Conservation (phyloP, 768 basidiomycete genomes). For the Leccinum disarticulatum region DNA sequence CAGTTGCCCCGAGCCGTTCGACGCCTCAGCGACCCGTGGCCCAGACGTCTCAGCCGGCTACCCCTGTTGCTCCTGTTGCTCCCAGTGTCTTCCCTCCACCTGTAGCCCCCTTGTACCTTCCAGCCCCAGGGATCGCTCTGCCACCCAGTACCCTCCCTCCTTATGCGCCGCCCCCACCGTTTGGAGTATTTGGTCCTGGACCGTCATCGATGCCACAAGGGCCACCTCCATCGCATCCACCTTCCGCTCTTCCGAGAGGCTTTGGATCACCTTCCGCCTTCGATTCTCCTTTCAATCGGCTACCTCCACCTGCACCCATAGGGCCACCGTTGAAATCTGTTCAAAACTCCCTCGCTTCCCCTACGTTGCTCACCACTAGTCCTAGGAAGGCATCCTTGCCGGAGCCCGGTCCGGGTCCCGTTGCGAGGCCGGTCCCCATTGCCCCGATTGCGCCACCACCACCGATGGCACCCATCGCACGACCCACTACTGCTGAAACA, state of each 20-base stretch:
- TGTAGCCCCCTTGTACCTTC: conserved; percentile 50
- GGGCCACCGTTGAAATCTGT: conserved; percentile 48
- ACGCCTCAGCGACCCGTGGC: conserved; percentile 38
- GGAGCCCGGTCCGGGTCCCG: conserved; percentile 55
- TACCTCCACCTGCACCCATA: conserved; percentile 49
- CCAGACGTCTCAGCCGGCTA: conserved; percentile 44
- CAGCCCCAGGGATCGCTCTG: conserved; percentile 42
- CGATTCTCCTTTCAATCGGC: conserved; percentile 48
- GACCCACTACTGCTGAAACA: conserved; percentile 37
- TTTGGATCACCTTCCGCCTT: conserved; percentile 54
- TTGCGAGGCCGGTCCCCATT: conserved; percentile 44
- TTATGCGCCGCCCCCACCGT: conserved; percentile 51
- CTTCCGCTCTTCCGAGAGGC: conserved; percentile 53
- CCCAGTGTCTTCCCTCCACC: conserved; percentile 43
- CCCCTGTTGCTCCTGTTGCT: conserved; percentile 37
- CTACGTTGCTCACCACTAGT: conserved; percentile 45
- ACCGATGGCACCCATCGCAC: conserved; percentile 70
- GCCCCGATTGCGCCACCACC: conserved; percentile 43
- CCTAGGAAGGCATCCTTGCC: conserved; percentile 46
- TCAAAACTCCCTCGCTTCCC: conserved; percentile 39
- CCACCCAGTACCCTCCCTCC: conserved; percentile 51
- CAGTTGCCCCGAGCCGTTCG: conserved; percentile 36
- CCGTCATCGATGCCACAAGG: conserved; percentile 43
- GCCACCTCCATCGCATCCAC: conserved; percentile 47
- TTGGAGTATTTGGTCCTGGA: conserved; percentile 46